Percentiles rank a stretch among this genome's conserved stretches.
phyloP scores from a whole-genome alignment of 768 basidiomycete genomes.

The Kwoniella europaea region DNA sequence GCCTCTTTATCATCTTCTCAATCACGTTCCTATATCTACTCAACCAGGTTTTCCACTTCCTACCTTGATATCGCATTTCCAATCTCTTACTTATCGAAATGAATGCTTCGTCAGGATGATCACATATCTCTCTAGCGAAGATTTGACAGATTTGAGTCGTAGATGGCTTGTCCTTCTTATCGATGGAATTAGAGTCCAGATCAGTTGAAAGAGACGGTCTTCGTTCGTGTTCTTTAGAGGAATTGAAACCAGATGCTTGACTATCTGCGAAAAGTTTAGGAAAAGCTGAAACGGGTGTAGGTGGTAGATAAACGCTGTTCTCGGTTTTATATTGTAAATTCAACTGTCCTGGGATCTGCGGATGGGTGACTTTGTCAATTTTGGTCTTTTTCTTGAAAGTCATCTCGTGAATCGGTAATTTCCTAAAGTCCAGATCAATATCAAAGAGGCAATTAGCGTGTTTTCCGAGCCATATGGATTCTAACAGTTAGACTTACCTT shows the following conservation, averaged over 20 bases:
- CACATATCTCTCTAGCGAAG: not conserved
- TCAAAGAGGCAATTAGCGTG: no score
- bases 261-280: not conserved
- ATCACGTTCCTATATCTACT: not conserved
- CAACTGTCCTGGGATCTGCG: no score
- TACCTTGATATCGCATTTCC: not conserved
- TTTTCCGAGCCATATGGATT: no score
- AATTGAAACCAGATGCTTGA: not conserved
- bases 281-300: not conserved
- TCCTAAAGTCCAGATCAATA: no score
- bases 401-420: no score
- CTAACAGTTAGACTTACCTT: no score
- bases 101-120: not conserved
- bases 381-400: no score
- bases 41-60: not conserved
- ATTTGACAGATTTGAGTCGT: not conserved
- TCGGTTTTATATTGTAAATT: no score
- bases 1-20: not conserved
- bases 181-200: not conserved
- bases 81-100: not conserved
- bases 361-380: no score
- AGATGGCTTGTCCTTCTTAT: not conserved
- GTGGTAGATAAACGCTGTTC: not conserved
- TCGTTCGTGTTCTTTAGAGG: not conserved
- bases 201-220: not conserved